Evolutionary conservation across 176 grass and related monocot species (phyloP), one percentile per base, ranked within the genome.

Genomic region (Hsuehochloa calcarea): DNA sequence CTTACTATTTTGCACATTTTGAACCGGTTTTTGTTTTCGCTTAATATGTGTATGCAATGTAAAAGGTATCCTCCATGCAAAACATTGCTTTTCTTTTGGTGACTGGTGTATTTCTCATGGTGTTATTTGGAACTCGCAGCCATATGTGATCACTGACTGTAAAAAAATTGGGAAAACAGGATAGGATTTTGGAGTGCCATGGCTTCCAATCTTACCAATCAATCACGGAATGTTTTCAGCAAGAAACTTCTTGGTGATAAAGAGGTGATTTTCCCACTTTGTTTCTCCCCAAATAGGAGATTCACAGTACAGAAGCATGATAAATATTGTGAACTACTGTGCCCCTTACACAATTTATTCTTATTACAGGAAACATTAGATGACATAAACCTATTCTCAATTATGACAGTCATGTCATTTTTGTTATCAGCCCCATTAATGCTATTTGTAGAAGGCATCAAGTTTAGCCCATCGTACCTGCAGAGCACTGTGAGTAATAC

Each of bases 111-210:
- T 35, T 55, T 56, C 65, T 7, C 20, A 16, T 71, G 50, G 25
- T 14, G 54, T 82, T 54, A 44, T 82, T 82, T 2, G 4, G 47
- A 70, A 40, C 35, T 39, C 0, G 17, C 65, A 22, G 62, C 5
- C 43, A 65, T 69, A 41, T 68, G 23, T 25, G 26, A 66, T 55
- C 15, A 83, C 20, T 74, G 10, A 85, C 60, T n/a, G 34, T 23
- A 70, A 79, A 23, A 43, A 66, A 51, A 65, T 31, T 39, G 71
- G 12, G 43, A 41, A 84, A 91, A 78, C 72, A 98, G 96, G 93
- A 89, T 86, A 52, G 96, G 93, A 92, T 96, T 96, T 88, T 96
- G 86, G 91, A 96, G 91, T 70, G 93, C 96, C 54, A 99, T 99
- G 96, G 90, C 96, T 87, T 99, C 96, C 22, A 92, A 94, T 75